A percentile compares a stretch with the other conserved stretches of the same genome.
phyloP scores from a whole-genome alignment of 2,329 filamentous ascomycete species.

The Xylaria sp. region DNA sequence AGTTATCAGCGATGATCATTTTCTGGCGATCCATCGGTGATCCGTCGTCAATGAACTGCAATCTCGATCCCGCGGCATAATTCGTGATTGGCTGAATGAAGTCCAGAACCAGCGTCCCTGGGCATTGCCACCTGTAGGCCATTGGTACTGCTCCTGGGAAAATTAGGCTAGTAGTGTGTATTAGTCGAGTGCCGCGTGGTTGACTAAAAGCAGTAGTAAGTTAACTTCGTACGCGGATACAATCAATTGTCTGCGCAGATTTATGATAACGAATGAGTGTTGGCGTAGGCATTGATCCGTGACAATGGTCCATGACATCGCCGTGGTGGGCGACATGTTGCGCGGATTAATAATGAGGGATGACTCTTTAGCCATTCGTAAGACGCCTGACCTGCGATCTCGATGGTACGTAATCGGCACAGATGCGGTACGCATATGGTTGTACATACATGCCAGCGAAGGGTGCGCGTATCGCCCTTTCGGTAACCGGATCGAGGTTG shows the following conservation, averaged over 20 bases:
- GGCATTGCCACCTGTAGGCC: neutral
- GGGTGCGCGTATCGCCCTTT: slow-evolving; percentile 3
- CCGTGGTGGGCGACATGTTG: neutral
- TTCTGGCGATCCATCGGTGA: slow-evolving; percentile 4
- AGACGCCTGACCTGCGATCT: slow-evolving; percentile 12
- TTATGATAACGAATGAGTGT: neutral
- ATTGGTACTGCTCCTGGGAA: neutral
- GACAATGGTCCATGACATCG: neutral
- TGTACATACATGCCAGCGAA: neutral
- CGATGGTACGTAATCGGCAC: slow-evolving; percentile 14
- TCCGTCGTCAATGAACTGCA: neutral
- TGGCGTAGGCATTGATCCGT: neutral
- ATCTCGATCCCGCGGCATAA: slow-evolving; percentile 26
- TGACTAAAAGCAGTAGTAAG: neutral
- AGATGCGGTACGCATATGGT: neutral
- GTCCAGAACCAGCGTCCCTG: slow-evolving; percentile 1
- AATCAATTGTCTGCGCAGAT: no score
- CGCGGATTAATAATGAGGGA: neutral
- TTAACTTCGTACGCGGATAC: no score
- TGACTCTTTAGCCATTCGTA: neutral
- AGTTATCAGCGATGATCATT: slow-evolving; percentile 15
- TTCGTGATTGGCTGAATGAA: slow-evolving; percentile 15
- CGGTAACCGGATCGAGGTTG: slow-evolving; percentile 13
- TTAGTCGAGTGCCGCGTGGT: neutral
- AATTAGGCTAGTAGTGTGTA: neutral